Evolutionary conservation across 805 yeast genomes (phyloP), one percentile per base, ranked within the genome.

Genomic region (Isabelozyma heimii): DNA sequence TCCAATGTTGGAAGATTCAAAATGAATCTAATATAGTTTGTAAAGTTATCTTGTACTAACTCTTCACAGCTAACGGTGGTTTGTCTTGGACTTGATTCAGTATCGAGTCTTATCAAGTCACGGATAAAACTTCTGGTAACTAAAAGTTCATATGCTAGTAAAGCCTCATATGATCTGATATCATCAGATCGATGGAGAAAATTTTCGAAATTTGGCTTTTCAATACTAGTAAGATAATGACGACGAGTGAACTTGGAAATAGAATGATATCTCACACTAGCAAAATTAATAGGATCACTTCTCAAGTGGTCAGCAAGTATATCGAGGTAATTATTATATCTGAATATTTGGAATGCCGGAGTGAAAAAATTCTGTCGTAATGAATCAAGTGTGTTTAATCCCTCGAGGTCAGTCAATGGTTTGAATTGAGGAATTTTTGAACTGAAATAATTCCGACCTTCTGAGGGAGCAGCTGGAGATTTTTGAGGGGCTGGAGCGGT

Each of bases 251-350:
- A 68, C 39, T 67, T 69, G 2, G 51, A 49, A 35, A 70, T 48
- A 6, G 71, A 66, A 27, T 66, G 66, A 33, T 61, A 64, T 10
- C 75, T 50, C 14, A 67, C 61, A 33, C 55, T 61, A 7, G 75
- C 71, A 56, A 72, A 72, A 46, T 65, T 72, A 9, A 71, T 59
- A 0, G 77, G 70, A 52, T 73, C 78, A 42, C 61, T 60, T 10
- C 52, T 51, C 40, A 66, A 75, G 41, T 67, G 69, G 10, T 59
- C 68, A 15, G 59, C 43, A 8, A 72, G 38, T 8, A 65, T 56
- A 13, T 64, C 67, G 16, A 73, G 58, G 47, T 67, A 73, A 40
- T 56, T 60, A 44, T 63, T 59, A 47, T 56, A 73, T n/a, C 73
- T 47, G 46, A 63, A 58, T 1, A 59, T 48, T 45, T 67, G 69